phyloP scores from a whole-genome alignment of 176 grass and related monocot species.

The Puccinellia tenuiflora region DNA sequence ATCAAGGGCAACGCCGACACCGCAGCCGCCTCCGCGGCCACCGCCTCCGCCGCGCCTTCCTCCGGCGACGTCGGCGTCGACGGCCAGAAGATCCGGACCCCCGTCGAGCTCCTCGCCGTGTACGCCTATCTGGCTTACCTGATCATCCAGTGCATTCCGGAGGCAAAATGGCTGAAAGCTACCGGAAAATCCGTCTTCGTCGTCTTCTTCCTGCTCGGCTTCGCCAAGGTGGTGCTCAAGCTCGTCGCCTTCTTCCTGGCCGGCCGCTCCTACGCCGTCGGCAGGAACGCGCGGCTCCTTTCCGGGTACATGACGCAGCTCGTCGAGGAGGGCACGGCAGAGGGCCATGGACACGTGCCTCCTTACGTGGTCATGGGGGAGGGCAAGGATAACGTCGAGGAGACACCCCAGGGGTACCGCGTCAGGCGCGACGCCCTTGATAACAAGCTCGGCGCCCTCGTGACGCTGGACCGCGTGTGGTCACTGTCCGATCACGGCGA shows the following conservation, averaged over 20 bases:
- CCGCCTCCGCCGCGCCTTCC: background rate
- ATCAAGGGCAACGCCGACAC: conserved; percentile 5
- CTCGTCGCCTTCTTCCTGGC: background rate
- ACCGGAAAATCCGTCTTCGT: background rate
- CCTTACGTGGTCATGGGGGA: conserved; percentile 26
- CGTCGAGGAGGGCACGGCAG: background rate
- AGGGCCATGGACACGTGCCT: background rate
- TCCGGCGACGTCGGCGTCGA: background rate
- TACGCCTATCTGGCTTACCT: background rate
- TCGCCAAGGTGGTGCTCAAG: conserved; percentile 6
- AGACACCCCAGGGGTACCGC: background rate
- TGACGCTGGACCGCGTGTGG: conserved; percentile 26
- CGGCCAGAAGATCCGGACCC: background rate
- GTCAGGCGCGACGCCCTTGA: background rate
- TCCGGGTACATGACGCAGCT: conserved; percentile 40
- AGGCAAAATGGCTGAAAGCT: accelerated
- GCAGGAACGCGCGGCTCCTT: conserved; percentile 21
- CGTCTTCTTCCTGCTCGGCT: conserved; percentile 1
- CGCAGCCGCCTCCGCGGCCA: background rate
- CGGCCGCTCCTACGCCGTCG: background rate
- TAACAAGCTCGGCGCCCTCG: background rate
- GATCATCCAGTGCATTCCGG: background rate
- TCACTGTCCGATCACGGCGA: background rate
- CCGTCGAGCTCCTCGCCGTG: background rate
- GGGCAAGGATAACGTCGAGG: background rate